phyloP scores from a whole-genome alignment of 805 yeast genomes.

The Saturnispora bothae region DNA sequence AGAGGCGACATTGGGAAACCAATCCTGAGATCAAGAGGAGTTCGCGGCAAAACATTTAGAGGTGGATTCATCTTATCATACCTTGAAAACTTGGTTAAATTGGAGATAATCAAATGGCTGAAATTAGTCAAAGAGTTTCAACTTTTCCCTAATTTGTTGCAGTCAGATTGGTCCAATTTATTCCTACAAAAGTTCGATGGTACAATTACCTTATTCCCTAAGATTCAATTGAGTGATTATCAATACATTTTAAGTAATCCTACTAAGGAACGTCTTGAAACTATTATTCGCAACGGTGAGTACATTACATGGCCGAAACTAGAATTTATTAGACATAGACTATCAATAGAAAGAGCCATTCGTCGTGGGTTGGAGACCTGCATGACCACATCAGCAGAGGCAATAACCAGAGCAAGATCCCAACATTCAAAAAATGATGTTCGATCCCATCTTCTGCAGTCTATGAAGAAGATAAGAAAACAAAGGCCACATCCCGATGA shows the following conservation, averaged over 20 bases:
- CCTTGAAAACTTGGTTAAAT: slow-evolving; percentile 54
- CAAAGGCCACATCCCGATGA: slow-evolving; percentile 5
- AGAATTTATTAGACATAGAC: slow-evolving; percentile 51
- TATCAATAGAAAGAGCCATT: slow-evolving; percentile 55
- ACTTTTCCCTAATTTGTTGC: slow-evolving; percentile 54
- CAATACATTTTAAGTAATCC: slow-evolving; percentile 62
- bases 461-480: slow-evolving; percentile 1
- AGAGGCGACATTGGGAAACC: slow-evolving; percentile 77
- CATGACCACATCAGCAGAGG: background rate
- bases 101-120: slow-evolving; percentile 72
- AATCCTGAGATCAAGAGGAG: slow-evolving; percentile 45
- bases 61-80: slow-evolving; percentile 75
- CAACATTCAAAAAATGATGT: background rate
- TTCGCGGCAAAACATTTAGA: slow-evolving; percentile 36
- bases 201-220: slow-evolving; percentile 68
- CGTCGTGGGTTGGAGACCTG: slow-evolving; percentile 32
- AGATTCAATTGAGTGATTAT: slow-evolving; percentile 48
- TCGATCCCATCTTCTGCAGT: slow-evolving; percentile 2
- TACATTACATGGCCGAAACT: slow-evolving; percentile 56
- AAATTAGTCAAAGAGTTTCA: slow-evolving; percentile 56
- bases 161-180: slow-evolving; percentile 73
- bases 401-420: background rate
- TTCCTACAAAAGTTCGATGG: slow-evolving; percentile 71
- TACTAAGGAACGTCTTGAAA: slow-evolving; percentile 41
- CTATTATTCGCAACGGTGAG: slow-evolving; percentile 54